Evolutionary conservation across 2,329 filamentous ascomycete species (phyloP), one percentile per base, ranked within the genome.

Genomic region (Colletotrichum nymphaeae): DNA sequence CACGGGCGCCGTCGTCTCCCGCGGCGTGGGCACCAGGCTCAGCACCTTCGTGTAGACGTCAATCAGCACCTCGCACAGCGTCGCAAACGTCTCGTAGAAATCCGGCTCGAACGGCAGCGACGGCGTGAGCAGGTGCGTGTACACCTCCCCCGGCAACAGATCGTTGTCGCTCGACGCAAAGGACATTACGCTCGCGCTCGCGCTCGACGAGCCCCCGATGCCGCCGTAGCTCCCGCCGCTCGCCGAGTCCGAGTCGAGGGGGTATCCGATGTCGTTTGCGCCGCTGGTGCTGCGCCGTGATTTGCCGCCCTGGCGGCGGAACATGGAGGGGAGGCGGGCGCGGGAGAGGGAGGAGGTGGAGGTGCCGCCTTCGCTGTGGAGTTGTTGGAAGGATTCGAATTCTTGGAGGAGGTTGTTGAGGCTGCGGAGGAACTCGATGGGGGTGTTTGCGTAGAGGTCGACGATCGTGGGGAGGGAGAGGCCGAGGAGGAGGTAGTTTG

Each of bases 21-120:
- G 90, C 1, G 95, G 93, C 3, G 91, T 91, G n/a, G 92, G 88
- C 26, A 98, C 86, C 72, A 99, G 86, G 56, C 87, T 88, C 78
- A 97, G 86, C 32, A 99, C 90, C 67, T 92, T 91, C 46, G 92
- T 91, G 84, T 99, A 99, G 79, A 92, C 94, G 81, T 98, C 97
- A 78, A 98, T 97, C 74, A 99, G 86, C 3, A 97, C 94, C 80
- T 99, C 97, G 84, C 97, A 98, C 7, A 99, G 88, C 14, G 97
- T 98, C 16, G 95, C 93, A 84, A 98, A 98, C 0, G 95, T 98
- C 84, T 97, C 95, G 82, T 96, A 97, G 79, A 98, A 99, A 83
- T 99, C 97, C 0, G 97, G 97, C 76, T 98, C 95, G 80, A 99
- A 99, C 0, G 97, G 97, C 60, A 99, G 85, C 19, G 92, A 93